phyloP scores from a whole-genome alignment of 208 protist species.

The Crithidia mellificae region DNA sequence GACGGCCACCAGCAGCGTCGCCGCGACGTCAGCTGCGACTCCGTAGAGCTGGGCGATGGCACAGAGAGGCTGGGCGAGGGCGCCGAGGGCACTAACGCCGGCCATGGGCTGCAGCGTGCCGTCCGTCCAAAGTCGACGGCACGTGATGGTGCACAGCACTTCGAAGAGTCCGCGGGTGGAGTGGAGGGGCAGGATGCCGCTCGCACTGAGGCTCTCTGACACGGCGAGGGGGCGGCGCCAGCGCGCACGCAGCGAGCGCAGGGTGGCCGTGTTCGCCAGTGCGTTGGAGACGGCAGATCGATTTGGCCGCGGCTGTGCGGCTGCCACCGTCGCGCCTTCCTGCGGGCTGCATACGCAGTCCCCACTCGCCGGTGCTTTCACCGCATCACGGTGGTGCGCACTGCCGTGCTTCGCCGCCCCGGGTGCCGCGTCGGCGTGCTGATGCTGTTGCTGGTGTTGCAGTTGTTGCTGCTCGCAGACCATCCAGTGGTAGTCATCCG shows the following conservation, averaged over 20 bases:
- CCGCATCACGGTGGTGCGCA: neutral
- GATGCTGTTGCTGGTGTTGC: neutral
- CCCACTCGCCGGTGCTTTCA: neutral
- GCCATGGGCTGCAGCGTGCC: slow-evolving; percentile 29
- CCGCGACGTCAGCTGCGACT: slow-evolving; percentile 6
- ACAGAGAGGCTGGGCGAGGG: slow-evolving; percentile 15
- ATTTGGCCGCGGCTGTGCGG: neutral
- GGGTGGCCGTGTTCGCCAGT: slow-evolving; percentile 7
- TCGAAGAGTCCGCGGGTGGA: slow-evolving; percentile 44
- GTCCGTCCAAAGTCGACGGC: slow-evolving; percentile 33
- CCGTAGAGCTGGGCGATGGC: slow-evolving; percentile 19
- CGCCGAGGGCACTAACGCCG: slow-evolving; percentile 16
- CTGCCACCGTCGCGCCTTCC: neutral
- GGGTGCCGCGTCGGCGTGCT: no score
- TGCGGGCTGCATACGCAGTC: no score
- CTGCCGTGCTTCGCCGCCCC: no score
- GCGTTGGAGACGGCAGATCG: neutral
- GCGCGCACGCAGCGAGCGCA: slow-evolving; percentile 17
- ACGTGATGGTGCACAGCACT: slow-evolving; percentile 44
- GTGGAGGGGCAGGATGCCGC: slow-evolving; percentile 38
- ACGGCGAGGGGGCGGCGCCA: slow-evolving; percentile 33
- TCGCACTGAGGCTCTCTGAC: slow-evolving; percentile 19
- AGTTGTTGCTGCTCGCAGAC: slow-evolving; percentile 19
- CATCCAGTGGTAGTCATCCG: slow-evolving; percentile 27
- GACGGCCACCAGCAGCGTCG: slow-evolving; percentile 24